Evolutionary conservation across 169 alveolate species (phyloP).

Genomic region (Amoebophrya sp.): DNA sequence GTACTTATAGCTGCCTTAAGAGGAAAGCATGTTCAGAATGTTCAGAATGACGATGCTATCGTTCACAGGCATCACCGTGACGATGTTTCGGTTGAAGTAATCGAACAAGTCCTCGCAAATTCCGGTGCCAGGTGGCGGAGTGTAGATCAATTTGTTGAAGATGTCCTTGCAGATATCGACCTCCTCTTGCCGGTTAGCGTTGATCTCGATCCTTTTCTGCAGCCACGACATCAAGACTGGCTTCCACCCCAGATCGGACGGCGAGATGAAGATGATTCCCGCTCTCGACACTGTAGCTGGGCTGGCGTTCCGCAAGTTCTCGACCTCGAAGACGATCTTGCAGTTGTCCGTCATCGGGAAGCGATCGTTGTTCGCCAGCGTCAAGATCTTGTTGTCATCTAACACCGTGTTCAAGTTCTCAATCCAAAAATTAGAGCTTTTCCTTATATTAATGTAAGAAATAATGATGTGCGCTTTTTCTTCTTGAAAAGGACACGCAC

Average conservation of each 20-base stretch:
- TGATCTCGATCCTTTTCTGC: conserved; percentile 52
- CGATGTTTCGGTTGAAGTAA: background rate
- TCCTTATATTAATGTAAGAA: no score
- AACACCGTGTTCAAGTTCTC: conserved; percentile 88
- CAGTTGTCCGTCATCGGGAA: conserved; percentile 88
- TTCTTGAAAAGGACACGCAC: no score
- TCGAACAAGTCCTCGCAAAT: conserved; percentile 1
- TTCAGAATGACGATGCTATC: conserved; percentile 65
- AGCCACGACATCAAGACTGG: conserved; percentile 80
- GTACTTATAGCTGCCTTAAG: no score
- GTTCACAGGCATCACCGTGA: conserved; percentile 66
- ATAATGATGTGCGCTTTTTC: no score
- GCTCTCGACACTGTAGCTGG: conserved; percentile 55
- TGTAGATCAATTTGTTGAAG: conserved; percentile 55
- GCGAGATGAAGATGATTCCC: conserved; percentile 82
- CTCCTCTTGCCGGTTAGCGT: conserved; percentile 64
- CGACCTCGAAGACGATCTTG: conserved; percentile 86
- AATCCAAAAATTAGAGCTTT: no score
- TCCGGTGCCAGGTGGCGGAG: background rate
- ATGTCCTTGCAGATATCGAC: conserved; percentile 59
- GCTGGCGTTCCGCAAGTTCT: conserved; percentile 81
- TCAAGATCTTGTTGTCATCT: conserved; percentile 87
- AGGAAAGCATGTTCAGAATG: conserved; percentile 66
- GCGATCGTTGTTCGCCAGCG: conserved; percentile 86
- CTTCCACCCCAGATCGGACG: conserved; percentile 76